These are phyloP conservation scores for Biscogniauxia marginata DNA, from an alignment of 2,329 filamentous ascomycete species.

Conservation along the genomic window DNA sequence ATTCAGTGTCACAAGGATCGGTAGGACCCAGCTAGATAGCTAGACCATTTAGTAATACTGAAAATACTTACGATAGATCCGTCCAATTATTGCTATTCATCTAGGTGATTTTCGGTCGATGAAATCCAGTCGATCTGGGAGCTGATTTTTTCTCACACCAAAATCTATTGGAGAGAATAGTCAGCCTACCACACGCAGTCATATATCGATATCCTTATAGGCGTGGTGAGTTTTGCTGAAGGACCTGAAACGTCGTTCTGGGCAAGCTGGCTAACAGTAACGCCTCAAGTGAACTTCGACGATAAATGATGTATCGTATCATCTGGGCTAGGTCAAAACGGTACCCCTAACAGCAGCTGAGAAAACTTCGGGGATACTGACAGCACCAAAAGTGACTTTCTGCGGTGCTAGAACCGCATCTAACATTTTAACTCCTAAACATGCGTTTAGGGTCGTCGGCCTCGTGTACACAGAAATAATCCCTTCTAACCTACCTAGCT, in stretches of 20 bases:
- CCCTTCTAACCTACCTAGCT: no score
- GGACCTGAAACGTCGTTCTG: neutral
- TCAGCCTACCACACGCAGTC: neutral
- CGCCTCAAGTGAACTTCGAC: neutral
- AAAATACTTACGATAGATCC: slow-evolving; percentile 18
- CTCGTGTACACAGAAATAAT: no score
- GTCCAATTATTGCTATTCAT: neutral
- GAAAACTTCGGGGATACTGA: no score
- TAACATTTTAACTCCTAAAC: no score
- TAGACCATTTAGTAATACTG: slow-evolving; percentile 21
- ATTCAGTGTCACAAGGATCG: slow-evolving; percentile 8
- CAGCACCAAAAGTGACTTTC: no score
- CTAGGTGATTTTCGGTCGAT: neutral
- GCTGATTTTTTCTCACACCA: neutral
- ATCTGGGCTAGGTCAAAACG: no score
- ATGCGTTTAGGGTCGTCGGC: no score
- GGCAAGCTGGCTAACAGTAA: neutral
- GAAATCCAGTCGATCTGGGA: neutral
- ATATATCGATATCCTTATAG: neutral
- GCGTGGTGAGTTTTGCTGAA: neutral
- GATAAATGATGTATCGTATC: no score
- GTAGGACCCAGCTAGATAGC: slow-evolving; percentile 18
- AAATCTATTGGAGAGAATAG: neutral
- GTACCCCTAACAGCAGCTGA: no score
- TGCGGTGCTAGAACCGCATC: no score